Conservation (phyloP, 129 eudicot species). For the Erigeron canadensis region DNA sequence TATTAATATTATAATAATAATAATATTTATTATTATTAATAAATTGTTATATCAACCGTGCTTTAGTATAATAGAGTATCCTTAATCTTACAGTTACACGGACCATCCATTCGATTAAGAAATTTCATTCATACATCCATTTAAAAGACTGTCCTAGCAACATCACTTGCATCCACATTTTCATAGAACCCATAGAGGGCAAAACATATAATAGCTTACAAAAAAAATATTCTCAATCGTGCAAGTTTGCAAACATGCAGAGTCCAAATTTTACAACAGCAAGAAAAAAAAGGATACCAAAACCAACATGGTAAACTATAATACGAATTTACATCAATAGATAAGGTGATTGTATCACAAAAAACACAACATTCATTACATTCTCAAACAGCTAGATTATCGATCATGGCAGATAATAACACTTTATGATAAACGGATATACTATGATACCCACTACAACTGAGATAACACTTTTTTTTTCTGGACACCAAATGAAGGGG, state of each 20-base stretch:
- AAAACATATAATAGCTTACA: no score
- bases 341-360: conserved; percentile 16
- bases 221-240: background rate
- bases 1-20: no score
- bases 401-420: conserved; percentile 14
- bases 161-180: no score
- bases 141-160: no score
- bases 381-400: conserved; percentile 22
- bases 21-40: no score
- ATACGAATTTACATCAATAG: background rate
- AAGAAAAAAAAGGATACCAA: background rate
- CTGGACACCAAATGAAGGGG: conserved; percentile 21
- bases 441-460: conserved; percentile 27
- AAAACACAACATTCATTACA: conserved; percentile 33
- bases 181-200: no score
- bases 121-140: no score
- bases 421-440: conserved; percentile 33
- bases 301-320: background rate
- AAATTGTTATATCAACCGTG: no score
- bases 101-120: no score
- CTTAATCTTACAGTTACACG: no score
- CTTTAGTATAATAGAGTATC: no score
- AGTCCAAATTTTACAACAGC: background rate
- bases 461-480: conserved; percentile 22
- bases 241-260: background rate